phyloP scores from a whole-genome alignment of 306 rosid species.

The Cicer judaicum region DNA sequence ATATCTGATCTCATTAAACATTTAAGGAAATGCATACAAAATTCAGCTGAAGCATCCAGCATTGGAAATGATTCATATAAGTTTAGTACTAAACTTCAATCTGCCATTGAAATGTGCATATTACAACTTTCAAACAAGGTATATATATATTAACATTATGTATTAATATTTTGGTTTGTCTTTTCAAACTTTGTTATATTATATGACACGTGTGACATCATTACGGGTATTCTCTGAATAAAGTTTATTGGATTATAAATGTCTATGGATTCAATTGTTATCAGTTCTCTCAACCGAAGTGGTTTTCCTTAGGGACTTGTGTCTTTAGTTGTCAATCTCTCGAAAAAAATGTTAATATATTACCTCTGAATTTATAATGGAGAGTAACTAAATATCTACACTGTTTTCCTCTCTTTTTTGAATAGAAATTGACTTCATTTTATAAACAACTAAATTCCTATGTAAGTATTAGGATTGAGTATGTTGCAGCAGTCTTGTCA shows the following conservation, averaged over 20 bases:
- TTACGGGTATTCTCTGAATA: constrained; percentile 8
- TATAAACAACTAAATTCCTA: constrained; percentile 23
- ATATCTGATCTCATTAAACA: constrained; percentile 84
- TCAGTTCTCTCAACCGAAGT: constrained; percentile 19
- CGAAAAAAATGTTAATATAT: constrained; percentile 26
- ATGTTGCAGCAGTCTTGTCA: constrained; percentile 34
- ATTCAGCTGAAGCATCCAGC: constrained; percentile 64
- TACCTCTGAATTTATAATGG: constrained; percentile 20
- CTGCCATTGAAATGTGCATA: constrained; percentile 79
- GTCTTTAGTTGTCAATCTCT: constrained; percentile 7
- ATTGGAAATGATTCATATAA: constrained; percentile 53
- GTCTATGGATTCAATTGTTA: constrained; percentile 26
- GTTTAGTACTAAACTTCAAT: constrained; percentile 65
- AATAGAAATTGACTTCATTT: constrained; percentile 22
- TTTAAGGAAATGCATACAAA: constrained; percentile 84
- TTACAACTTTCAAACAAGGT: constrained; percentile 83
- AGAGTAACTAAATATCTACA: constrained; percentile 31
- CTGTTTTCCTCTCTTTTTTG: neutral
- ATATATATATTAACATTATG: constrained; percentile 25
- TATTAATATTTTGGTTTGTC: constrained; percentile 23
- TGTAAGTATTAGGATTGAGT: constrained; percentile 32
- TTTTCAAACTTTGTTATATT: constrained; percentile 30
- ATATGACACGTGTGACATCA: constrained; percentile 7
- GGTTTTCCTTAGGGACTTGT: constrained; percentile 18
- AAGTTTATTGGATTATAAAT: constrained; percentile 29